A percentile compares a stretch with the other conserved stretches of the same genome.
phyloP scores from a whole-genome alignment of 1,139 yeast genomes.

The Candida sanyaensis region DNA sequence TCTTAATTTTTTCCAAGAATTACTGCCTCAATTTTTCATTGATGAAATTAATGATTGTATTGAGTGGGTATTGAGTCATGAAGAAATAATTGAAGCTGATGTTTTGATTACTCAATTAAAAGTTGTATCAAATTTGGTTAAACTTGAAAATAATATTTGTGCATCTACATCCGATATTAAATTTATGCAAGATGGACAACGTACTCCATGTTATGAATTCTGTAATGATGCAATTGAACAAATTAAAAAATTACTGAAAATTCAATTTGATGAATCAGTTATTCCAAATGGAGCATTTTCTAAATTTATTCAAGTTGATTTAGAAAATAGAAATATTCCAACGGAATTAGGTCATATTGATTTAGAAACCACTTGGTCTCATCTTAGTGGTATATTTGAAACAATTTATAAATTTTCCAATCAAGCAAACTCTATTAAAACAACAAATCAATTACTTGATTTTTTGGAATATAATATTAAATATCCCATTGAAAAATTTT shows the following conservation, averaged over 20 bases:
- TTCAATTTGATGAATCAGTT: slow-evolving; percentile 9
- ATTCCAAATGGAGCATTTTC: slow-evolving; percentile 37
- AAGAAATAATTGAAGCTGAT: slow-evolving; percentile 10
- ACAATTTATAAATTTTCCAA: slow-evolving; percentile 28
- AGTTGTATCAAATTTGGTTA: slow-evolving; percentile 26
- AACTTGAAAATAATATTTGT: slow-evolving; percentile 23
- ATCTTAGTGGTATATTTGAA: slow-evolving; percentile 35
- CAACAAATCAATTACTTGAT: slow-evolving; percentile 35
- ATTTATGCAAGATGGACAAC: slow-evolving; percentile 4
- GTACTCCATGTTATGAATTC: slow-evolving; percentile 11
- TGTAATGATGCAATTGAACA: slow-evolving; percentile 20
- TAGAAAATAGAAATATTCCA: slow-evolving; percentile 63
- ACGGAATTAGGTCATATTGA: slow-evolving; percentile 34
- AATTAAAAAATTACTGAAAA: slow-evolving; percentile 10
- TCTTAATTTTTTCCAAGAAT: slow-evolving; percentile 32
- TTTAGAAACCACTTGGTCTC: slow-evolving; percentile 26
- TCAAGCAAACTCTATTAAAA: slow-evolving; percentile 23
- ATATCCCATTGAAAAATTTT: slow-evolving; percentile 28
- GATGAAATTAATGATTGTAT: slow-evolving; percentile 23
- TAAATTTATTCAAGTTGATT: slow-evolving; percentile 54
- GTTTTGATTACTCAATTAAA: slow-evolving; percentile 27
- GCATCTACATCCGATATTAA: slow-evolving; percentile 4
- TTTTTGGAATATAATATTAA: slow-evolving; percentile 37
- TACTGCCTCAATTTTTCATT: slow-evolving; percentile 24
- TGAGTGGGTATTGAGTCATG: slow-evolving; percentile 20